Evolutionary conservation across 2,329 filamentous ascomycete genomes (phyloP), one percentile per base, ranked within the genome.

Genomic region (Alternaria sp.): DNA sequence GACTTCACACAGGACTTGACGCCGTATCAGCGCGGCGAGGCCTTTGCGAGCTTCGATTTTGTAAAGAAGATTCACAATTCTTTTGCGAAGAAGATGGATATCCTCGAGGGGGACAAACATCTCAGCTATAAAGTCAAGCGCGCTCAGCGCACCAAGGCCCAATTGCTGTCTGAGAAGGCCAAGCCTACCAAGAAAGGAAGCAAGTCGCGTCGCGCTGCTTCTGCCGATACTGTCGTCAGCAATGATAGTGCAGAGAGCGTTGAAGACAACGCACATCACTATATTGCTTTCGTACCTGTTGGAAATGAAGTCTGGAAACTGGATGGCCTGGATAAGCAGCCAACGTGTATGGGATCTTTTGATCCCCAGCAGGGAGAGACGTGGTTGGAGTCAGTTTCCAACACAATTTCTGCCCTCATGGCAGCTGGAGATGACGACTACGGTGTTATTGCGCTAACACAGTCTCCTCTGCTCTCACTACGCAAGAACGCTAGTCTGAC

Each of bases 61-160:
- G 90, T 98, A 54, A 91, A 93, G 66, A 85, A 84, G 30, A 89
- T 92, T 32, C 95, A 98, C 78, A 98, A 98, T 75, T 93, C 92
- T 0, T 97, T 96, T 72, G 91, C 92, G 18, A 79, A 77, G 84
- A 89, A 87, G 85, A 82, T 70, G 80, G 76, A 79, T 38, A 74
- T 78, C 57, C 87, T 91, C 28, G 90, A 91, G 59, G 89, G 91
- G 76, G 93, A 97, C 72, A 85, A 89, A 27, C 91, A 96, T 68
- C 80, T 94, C 10, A 83, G 84, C 3, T 81, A 87, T 50, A 87
- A 88, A 59, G 84, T 88, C 58, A 84, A 83, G 27, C 57, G 63
- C 32, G 57, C 63, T 8, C 49, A 78, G 32, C 58, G 54, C n/a
- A 46, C 52, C 14, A 64, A 65, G 41, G 75, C 78, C 4, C 22